These are phyloP conservation scores for Xerocomus nothofagi DNA, from an alignment of 1,284 basidiomycete genomes.

Conservation along the genomic window DNA sequence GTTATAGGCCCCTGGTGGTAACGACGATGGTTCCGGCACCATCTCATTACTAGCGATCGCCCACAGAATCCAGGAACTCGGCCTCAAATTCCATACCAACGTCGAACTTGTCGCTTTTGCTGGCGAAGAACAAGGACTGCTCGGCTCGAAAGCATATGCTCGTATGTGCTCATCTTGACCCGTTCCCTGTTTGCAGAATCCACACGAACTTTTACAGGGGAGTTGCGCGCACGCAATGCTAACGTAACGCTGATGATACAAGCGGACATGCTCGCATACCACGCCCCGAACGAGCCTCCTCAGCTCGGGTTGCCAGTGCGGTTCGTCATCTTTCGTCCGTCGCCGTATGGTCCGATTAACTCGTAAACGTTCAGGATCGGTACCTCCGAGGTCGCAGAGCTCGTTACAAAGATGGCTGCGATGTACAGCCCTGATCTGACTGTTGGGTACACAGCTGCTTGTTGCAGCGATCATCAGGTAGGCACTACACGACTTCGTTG, in stretches of 20 bases:
- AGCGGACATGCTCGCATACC: conserved; percentile 88
- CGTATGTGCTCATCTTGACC: conserved; percentile 42
- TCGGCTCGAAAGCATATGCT: conserved; percentile 67
- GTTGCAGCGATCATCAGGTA: conserved; percentile 87
- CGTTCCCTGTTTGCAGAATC: background rate
- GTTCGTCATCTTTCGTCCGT: conserved; percentile 37
- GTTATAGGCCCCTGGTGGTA: conserved; percentile 46
- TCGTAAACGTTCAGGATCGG: conserved; percentile 58
- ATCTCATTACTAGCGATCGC: conserved; percentile 77
- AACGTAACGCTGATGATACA: conserved; percentile 83
- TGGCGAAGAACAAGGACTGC: conserved; percentile 71
- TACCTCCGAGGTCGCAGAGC: conserved; percentile 69
- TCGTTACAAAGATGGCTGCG: conserved; percentile 70
- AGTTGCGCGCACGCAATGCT: conserved; percentile 54
- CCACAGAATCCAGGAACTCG: conserved; percentile 60
- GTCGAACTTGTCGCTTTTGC: conserved; percentile 71
- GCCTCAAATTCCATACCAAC: conserved; percentile 63
- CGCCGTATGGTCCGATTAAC: background rate
- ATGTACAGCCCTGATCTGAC: conserved; percentile 81
- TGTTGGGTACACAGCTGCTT: conserved; percentile 75
- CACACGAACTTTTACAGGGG: conserved; percentile 37
- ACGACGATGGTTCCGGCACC: conserved; percentile 84
- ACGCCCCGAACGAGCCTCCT: conserved; percentile 66
- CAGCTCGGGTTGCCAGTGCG: conserved; percentile 75
- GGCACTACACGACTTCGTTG: conserved; percentile 1